Base-by-base conservation (phyloP, 2,329 filamentous ascomycete species). In the Penicillium sp. region DNA sequence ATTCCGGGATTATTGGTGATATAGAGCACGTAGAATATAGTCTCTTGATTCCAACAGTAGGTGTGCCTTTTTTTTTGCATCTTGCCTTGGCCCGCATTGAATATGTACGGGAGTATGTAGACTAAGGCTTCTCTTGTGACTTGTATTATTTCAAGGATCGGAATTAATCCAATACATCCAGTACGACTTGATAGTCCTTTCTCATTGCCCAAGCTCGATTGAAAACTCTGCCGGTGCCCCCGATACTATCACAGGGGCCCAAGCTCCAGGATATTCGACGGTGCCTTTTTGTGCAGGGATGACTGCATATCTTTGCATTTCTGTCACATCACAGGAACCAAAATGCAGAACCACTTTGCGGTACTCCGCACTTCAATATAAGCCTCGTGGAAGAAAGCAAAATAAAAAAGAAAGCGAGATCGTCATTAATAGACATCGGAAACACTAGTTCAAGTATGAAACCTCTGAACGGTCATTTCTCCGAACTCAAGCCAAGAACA, bases 291-390 rank as follows among this genome's bases (percentile, higher is more conserved):
- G 12, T 58, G 33, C 53, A 50, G 47, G 59, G 56, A 54, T 48
- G 23, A 53, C 50, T 48, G 50, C 49, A 53, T 48, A 38, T n/a
- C 17, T 53, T 42, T 48, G 38, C 31, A 38, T 59, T 60, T 51
- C 55, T 21, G 48, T 66, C 65, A 67, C 65, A 67, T 66, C 61
- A 64, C 64, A 63, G 53, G 27, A 33, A 19, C 25, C 6, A 46
- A 48, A 21, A 6, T 31, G 29, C 29, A 48, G 31, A 37, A n/a
- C 6, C 7, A 21, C 4, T 23, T 35, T 48, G 31, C 17, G 10
- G 46, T 48, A 37, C 46, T 48, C 46, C 21, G 21, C 31, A 35
- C 9, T 48, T 17, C 2, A 25, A 48, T 6, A 23, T n/a, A 37
- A 48, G 12, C 38, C 19, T 29, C 27, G 37, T 47, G 27, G 35